These are phyloP conservation scores for Tuber brumale DNA, from an alignment of 495 filamentous ascomycete species.

Conservation along the genomic window DNA sequence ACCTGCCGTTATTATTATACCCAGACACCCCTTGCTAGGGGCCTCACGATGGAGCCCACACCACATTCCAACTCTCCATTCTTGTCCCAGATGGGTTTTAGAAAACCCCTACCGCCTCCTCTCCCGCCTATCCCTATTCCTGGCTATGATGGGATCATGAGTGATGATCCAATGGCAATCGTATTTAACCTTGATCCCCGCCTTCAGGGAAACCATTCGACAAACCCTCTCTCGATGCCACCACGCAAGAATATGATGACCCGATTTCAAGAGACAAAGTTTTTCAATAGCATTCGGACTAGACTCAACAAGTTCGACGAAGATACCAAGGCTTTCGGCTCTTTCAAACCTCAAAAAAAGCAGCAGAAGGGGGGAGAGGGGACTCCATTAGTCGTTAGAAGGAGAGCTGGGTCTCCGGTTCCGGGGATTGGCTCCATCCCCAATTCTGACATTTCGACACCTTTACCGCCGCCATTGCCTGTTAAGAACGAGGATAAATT, in stretches of 20 bases:
- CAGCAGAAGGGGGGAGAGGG: conserved; percentile 7
- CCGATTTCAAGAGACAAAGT: conserved; percentile 9
- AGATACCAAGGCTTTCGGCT: background rate
- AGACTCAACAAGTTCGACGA: conserved; percentile 15
- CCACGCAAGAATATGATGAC: background rate
- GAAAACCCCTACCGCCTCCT: conserved; percentile 13
- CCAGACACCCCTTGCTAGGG: conserved; percentile 20
- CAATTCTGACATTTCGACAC: conserved; percentile 4
- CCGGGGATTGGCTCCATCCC: conserved; percentile 8
- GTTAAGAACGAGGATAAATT: conserved; percentile 27
- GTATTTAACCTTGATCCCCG: conserved; percentile 39
- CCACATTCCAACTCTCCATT: conserved; percentile 21
- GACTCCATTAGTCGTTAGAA: background rate
- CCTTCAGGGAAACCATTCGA: conserved; percentile 22
- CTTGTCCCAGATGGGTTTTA: conserved; percentile 2
- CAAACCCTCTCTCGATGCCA: conserved; percentile 10
- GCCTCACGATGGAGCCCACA: conserved; percentile 16
- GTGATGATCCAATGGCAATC: conserved; percentile 26
- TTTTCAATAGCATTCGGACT: conserved; percentile 23
- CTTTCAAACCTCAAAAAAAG: background rate
- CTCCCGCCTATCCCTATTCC: conserved; percentile 34
- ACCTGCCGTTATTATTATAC: background rate
- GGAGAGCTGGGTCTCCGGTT: conserved; percentile 24
- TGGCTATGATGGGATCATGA: conserved; percentile 31
- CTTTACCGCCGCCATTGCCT: conserved; percentile 13